Conservation (phyloP, 2,329 filamentous ascomycete genomes). For the Thyridium curvatum region DNA sequence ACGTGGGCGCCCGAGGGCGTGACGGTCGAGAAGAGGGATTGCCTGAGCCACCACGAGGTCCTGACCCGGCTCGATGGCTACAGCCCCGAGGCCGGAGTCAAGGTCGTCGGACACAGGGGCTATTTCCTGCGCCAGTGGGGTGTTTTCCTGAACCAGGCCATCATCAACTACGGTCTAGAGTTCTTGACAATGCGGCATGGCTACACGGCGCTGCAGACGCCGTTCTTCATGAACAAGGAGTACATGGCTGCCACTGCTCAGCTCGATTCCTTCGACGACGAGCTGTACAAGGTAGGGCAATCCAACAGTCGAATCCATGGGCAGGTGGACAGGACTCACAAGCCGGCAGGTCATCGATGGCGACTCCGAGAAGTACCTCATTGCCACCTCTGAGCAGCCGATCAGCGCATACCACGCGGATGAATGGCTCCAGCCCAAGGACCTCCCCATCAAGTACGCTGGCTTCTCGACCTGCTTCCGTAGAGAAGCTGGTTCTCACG, state of each 20-base stretch:
- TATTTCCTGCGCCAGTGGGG: constrained; percentile 91
- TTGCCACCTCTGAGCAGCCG: constrained; percentile 87
- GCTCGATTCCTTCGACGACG: constrained; percentile 94
- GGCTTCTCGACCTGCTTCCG: constrained; percentile 95
- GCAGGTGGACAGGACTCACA: no score
- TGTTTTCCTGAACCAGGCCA: constrained; percentile 61
- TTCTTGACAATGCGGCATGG: constrained; percentile 71
- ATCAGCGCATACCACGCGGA: constrained; percentile 88
- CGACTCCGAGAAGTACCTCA: constrained; percentile 71
- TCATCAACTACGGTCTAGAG: constrained; percentile 91
- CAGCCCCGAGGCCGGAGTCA: constrained; percentile 86
- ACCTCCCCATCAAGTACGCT: constrained; percentile 86
- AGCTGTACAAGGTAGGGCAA: constrained; percentile 69
- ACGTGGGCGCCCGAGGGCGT: constrained; percentile 77
- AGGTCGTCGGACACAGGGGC: constrained; percentile 89
- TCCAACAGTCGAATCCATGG: no score
- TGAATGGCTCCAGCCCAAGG: constrained; percentile 81
- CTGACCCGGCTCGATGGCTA: constrained; percentile 83
- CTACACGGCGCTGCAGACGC: constrained; percentile 78
- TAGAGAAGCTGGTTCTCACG: constrained; percentile 87
- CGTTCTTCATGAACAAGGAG: constrained; percentile 89
- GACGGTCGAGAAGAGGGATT: constrained; percentile 64
- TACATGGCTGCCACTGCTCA: constrained; percentile 98
- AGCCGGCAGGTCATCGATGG: constrained; percentile 62
- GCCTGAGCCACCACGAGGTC: constrained; percentile 92